phyloP scores from a whole-genome alignment of 306 rosid species.

The Inga oerstediana region DNA sequence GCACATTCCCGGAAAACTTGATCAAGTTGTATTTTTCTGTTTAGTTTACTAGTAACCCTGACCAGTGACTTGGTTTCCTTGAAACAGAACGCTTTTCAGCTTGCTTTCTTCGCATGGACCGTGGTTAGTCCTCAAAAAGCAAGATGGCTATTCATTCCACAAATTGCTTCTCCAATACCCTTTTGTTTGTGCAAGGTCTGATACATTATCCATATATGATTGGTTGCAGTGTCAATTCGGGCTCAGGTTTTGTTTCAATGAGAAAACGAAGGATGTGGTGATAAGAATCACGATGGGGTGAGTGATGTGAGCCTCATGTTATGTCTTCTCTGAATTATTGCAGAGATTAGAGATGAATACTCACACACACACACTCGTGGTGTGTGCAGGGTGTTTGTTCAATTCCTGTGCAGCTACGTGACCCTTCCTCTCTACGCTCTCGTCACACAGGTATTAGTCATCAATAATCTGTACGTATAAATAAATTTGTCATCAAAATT shows the following conservation, averaged over 20 bases:
- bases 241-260: slow-evolving; percentile 58
- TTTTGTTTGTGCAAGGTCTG: not conserved
- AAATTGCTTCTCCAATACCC: not conserved
- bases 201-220: not conserved
- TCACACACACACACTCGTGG: not conserved
- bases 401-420: slow-evolving; percentile 76
- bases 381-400: slow-evolving; percentile 51
- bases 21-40: not conserved
- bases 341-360: too few species aligned
- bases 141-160: not conserved
- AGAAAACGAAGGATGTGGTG: slow-evolving; percentile 45
- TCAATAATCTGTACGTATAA: not conserved
- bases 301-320: slow-evolving; percentile 25
- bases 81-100: slow-evolving; percentile 70
- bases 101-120: slow-evolving; percentile 69
- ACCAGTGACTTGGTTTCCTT: not conserved
- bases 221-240: slow-evolving; percentile 56
- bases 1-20: not conserved
- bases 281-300: slow-evolving; percentile 75
- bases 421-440: slow-evolving; percentile 78
- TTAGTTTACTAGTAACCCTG: too few species aligned
- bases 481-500: not conserved
- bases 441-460: slow-evolving; percentile 63
- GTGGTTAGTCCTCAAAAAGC: slow-evolving; percentile 40
- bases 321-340: not conserved